These are phyloP conservation scores for Trichoderma oligosporum DNA, from an alignment of 2,329 filamentous ascomycete species.

Conservation along the genomic window DNA sequence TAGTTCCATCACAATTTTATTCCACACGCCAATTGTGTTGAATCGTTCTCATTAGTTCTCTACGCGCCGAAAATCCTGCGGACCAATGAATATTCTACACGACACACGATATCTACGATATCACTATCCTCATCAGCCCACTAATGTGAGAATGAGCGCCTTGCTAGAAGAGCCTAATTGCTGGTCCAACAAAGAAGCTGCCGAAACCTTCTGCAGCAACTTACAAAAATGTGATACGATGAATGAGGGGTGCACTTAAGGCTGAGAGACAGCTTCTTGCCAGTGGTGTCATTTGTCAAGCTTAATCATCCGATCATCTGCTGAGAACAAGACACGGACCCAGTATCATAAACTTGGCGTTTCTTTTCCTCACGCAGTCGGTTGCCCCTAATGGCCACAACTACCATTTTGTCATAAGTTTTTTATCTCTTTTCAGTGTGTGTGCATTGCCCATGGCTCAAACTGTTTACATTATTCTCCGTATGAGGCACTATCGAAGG, in stretches of 20 bases:
- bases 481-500: background rate
- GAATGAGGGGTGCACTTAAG: background rate
- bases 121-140: background rate
- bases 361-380: background rate
- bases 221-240: background rate
- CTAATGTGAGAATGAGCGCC: background rate
- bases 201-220: background rate
- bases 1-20: conserved; percentile 4
- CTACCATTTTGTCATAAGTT: background rate
- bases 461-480: background rate
- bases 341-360: conserved; percentile 13
- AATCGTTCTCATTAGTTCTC: conserved; percentile 13
- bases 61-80: conserved; percentile 13
- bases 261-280: background rate
- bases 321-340: conserved; percentile 8
- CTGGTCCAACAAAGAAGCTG: background rate
- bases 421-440: background rate
- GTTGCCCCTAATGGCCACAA: background rate
- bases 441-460: background rate
- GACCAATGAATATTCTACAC: background rate
- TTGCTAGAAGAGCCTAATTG: background rate
- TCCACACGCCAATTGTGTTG: background rate
- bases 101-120: background rate
- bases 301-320: conserved; percentile 16
- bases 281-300: conserved; percentile 7